Conservation (phyloP, 1,139 yeast species). For the Blastobotrys malaysiensis region DNA sequence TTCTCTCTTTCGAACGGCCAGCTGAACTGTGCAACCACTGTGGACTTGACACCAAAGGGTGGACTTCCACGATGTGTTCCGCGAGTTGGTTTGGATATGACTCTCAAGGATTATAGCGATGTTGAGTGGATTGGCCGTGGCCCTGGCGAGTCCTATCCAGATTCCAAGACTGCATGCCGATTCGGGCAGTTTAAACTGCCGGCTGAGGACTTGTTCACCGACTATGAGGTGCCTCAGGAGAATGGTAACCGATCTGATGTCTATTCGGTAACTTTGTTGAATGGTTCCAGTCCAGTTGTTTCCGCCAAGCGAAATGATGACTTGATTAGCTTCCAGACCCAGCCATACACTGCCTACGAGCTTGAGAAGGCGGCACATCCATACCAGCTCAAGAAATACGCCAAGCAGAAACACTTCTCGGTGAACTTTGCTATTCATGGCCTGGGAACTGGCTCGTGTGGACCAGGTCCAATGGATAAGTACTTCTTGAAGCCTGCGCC, state of each 20-base stretch:
- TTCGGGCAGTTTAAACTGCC: constrained; percentile 25
- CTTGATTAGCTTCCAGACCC: constrained; percentile 19
- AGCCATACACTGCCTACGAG: constrained; percentile 25
- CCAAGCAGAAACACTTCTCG: constrained; percentile 25
- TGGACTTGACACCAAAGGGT: constrained; percentile 21
- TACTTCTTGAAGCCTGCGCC: constrained; percentile 21
- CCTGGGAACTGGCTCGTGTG: constrained; percentile 36
- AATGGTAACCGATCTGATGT: constrained; percentile 36
- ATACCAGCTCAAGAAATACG: constrained; percentile 23
- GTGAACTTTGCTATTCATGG: constrained; percentile 36
- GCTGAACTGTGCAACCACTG: constrained; percentile 3
- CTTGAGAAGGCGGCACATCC: constrained; percentile 34
- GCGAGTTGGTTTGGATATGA: constrained; percentile 28
- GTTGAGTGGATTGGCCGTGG: constrained; percentile 36
- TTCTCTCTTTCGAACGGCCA: constrained; percentile 4
- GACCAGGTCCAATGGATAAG: constrained; percentile 31
- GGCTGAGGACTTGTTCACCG: constrained; percentile 22
- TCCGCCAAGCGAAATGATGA: not conserved
- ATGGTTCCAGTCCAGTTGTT: not conserved
- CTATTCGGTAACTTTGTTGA: constrained; percentile 26
- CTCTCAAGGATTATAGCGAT: constrained; percentile 15
- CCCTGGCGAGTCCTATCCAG: constrained; percentile 36
- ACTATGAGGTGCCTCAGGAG: constrained; percentile 37
- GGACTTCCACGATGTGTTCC: constrained; percentile 21
- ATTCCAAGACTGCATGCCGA: constrained; percentile 30